Conservation (phyloP, 2,329 filamentous ascomycete genomes). For the Acephala macrosclerotiorum region DNA sequence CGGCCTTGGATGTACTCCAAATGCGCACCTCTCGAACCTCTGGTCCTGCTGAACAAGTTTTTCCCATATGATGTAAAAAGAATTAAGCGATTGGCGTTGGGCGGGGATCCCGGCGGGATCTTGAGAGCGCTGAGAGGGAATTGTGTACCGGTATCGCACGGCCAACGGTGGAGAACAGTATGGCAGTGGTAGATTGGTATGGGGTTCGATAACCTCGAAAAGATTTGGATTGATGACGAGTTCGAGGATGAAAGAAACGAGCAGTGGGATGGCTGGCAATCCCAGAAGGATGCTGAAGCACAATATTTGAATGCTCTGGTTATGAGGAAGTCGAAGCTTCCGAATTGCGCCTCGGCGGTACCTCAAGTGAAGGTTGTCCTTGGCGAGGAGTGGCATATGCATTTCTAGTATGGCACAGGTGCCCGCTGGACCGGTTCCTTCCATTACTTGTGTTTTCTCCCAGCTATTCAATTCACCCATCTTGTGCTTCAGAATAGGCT, state of each 20-base stretch:
- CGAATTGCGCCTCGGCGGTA: neutral
- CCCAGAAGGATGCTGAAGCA: neutral
- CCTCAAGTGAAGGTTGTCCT: slow-evolving; percentile 6
- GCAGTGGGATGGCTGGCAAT: neutral
- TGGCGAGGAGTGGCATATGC: neutral
- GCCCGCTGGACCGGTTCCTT: too few species aligned
- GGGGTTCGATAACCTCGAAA: neutral
- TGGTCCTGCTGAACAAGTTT: neutral
- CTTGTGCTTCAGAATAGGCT: too few species aligned
- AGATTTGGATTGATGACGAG: neutral
- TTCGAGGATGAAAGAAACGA: neutral
- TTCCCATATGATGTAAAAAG: neutral
- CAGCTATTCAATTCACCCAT: too few species aligned
- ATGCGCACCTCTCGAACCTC: neutral
- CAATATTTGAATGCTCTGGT: too few species aligned
- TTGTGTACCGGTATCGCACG: neutral
- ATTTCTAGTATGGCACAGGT: neutral
- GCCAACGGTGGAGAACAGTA: neutral
- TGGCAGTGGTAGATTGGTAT: neutral
- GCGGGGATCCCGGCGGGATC: neutral
- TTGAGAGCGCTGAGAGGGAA: neutral
- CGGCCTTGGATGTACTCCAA: neutral
- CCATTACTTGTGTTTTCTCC: too few species aligned
- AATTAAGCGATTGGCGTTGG: neutral
- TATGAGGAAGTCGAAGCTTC: neutral